Conservation (phyloP, 805 yeast species). For the Barnettozyma sp. region DNA sequence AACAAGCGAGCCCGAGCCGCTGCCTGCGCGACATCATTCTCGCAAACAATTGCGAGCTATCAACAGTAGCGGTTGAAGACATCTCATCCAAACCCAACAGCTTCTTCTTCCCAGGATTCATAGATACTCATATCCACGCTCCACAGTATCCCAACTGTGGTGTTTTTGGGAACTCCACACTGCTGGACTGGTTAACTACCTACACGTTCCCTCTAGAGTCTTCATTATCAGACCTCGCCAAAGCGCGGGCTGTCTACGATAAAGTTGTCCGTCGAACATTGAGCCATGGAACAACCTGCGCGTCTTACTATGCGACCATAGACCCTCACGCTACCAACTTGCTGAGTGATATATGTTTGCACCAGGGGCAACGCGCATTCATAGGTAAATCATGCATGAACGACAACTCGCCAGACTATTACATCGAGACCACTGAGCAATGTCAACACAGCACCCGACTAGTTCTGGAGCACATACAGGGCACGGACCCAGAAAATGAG, state of each 20-base stretch:
- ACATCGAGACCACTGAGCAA: constrained; percentile 50
- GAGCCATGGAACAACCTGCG: constrained; percentile 81
- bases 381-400: constrained; percentile 96
- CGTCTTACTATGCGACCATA: constrained; percentile 85
- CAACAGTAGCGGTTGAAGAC: constrained; percentile 29
- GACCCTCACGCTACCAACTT: constrained; percentile 69
- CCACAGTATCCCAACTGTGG: constrained; percentile 80
- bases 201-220: constrained; percentile 90
- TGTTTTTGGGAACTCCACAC: constrained; percentile 76
- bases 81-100: constrained; percentile 31
- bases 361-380: constrained; percentile 76
- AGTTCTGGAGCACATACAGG: constrained; percentile 49
- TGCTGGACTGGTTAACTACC: constrained; percentile 80
- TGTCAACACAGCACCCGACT: constrained; percentile 46
- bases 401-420: constrained; percentile 66
- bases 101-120: constrained; percentile 78
- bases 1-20: no score
- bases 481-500: constrained; percentile 46
- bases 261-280: constrained; percentile 67
- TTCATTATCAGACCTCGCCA: constrained; percentile 43
- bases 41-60: no score
- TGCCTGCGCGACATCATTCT: no score
- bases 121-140: constrained; percentile 82
- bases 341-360: constrained; percentile 64
- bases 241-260: constrained; percentile 58